These are phyloP conservation scores for Yarrowia sp. DNA, from an alignment of 805 yeast genomes.

Conservation along the genomic window DNA sequence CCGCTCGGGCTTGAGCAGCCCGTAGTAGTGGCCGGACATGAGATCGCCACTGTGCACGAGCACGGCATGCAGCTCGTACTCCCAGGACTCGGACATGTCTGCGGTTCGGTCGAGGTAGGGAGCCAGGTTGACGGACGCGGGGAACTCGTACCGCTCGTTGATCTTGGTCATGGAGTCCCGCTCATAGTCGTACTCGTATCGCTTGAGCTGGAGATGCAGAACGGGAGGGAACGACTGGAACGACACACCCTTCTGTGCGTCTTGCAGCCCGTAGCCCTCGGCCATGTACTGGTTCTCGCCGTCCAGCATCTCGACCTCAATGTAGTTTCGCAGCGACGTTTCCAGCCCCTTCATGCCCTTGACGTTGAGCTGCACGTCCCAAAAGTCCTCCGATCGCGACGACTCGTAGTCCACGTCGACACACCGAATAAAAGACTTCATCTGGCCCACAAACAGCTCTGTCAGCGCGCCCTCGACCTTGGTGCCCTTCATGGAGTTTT, in stretches of 20 bases:
- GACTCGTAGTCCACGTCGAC: slow-evolving; percentile 91
- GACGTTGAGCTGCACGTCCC: slow-evolving; percentile 97
- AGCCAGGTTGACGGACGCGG: slow-evolving; percentile 72
- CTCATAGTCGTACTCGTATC: slow-evolving; percentile 92
- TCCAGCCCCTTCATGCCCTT: slow-evolving; percentile 69
- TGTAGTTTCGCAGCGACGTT: slow-evolving; percentile 78
- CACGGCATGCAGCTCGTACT: slow-evolving; percentile 85
- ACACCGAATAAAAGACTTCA: slow-evolving; percentile 93
- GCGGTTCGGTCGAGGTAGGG: slow-evolving; percentile 67
- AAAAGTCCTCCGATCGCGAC: slow-evolving; percentile 86
- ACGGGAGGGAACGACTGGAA: slow-evolving; percentile 90
- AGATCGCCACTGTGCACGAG: slow-evolving; percentile 94
- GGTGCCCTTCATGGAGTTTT: slow-evolving; percentile 86
- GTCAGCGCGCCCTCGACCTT: slow-evolving; percentile 69
- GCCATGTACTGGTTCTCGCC: slow-evolving; percentile 98
- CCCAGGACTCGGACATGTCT: slow-evolving; percentile 55
- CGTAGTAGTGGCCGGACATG: slow-evolving; percentile 94
- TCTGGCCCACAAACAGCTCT: slow-evolving; percentile 89
- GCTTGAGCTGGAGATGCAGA: slow-evolving; percentile 83
- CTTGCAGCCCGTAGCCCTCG: slow-evolving; percentile 84
- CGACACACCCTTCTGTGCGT: slow-evolving; percentile 93
- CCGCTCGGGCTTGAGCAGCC: slow-evolving; percentile 78
- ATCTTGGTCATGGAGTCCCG: slow-evolving; percentile 85
- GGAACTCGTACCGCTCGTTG: slow-evolving; percentile 88
- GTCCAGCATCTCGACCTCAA: slow-evolving; percentile 80